These are phyloP conservation scores for Penicillium aurantiogriseum DNA, from an alignment of 2,329 filamentous ascomycete genomes.

Conservation along the genomic window DNA sequence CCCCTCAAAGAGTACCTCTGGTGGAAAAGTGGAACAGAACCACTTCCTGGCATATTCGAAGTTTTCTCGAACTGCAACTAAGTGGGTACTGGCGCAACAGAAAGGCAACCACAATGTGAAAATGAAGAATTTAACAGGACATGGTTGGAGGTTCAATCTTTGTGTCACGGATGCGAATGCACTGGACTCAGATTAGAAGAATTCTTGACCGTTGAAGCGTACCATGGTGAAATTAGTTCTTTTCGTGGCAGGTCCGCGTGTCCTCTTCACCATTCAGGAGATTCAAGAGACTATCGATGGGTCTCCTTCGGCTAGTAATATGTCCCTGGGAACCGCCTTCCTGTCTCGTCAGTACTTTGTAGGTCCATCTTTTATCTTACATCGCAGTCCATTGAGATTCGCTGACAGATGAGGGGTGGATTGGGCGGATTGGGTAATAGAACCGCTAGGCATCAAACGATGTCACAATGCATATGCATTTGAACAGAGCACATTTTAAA, in stretches of 20 bases:
- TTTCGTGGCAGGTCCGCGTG: background rate
- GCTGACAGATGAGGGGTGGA: background rate
- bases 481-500: background rate
- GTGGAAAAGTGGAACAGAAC: background rate
- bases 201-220: background rate
- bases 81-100: background rate
- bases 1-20: background rate
- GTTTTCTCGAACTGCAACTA: slow-evolving; percentile 7
- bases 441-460: background rate
- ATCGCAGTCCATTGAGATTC: background rate
- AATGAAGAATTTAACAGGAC: background rate
- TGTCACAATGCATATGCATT: slow-evolving; percentile 1
- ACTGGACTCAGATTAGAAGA: background rate
- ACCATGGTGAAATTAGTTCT: background rate
- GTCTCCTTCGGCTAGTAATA: background rate
- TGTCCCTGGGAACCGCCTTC: background rate
- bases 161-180: background rate
- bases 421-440: background rate
- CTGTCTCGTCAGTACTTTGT: background rate
- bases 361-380: background rate
- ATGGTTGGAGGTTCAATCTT: background rate
- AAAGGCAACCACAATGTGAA: background rate
- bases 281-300: background rate
- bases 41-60: background rate
- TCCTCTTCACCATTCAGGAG: background rate